Evolutionary conservation across 306 rosid genomes (phyloP).

Genomic region (Glycine latifolia): DNA sequence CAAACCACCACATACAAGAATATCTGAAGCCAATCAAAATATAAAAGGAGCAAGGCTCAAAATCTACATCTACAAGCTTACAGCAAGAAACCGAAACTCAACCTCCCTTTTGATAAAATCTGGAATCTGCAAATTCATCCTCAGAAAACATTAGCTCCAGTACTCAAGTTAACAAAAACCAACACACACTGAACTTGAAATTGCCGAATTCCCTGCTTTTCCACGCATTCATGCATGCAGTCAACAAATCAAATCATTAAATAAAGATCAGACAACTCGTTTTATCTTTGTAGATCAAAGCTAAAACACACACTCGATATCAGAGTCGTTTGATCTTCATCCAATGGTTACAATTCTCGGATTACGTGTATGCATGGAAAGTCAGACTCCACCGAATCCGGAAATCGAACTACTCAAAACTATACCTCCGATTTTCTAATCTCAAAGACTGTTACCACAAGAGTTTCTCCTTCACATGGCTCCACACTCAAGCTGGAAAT

Average conservation of each 20-base stretch:
- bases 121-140: slow-evolving; percentile 72
- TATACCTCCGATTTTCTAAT: slow-evolving; percentile 82
- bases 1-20: slow-evolving; percentile 6
- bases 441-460: slow-evolving; percentile 79
- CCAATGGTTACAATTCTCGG: not conserved
- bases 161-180: slow-evolving; percentile 26
- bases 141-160: slow-evolving; percentile 21
- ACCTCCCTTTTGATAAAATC: slow-evolving; percentile 85
- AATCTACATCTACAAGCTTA: slow-evolving; percentile 51
- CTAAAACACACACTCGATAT: not conserved
- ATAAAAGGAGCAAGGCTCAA: not conserved
- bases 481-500: slow-evolving; percentile 94
- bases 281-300: not conserved
- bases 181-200: slow-evolving; percentile 25
- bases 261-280: not conserved
- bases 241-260: not conserved
- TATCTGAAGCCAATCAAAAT: not conserved
- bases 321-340: not conserved
- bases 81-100: slow-evolving; percentile 91
- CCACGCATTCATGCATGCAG: not conserved
- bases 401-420: slow-evolving; percentile 26
- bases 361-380: not conserved
- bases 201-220: not conserved
- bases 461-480: slow-evolving; percentile 77
- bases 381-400: not conserved